phyloP scores from a whole-genome alignment of 148 eudicot genomes.

The Cornus suecica region DNA sequence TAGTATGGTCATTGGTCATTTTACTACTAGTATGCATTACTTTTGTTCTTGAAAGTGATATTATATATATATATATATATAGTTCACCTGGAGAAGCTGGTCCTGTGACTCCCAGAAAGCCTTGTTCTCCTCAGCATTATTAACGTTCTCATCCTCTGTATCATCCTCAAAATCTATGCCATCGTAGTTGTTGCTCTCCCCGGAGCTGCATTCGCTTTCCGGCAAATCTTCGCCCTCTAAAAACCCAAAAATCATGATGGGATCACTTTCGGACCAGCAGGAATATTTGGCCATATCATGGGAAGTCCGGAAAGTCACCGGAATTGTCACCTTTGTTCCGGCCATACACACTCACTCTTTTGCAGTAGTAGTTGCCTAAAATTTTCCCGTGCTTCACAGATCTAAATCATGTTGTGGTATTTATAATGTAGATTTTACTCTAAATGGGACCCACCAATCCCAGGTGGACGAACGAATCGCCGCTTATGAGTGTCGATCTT shows the following conservation, averaged over 20 bases:
- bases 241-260: conserved; percentile 27
- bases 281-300: neutral
- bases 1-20: no score
- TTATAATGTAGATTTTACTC: conserved; percentile 2
- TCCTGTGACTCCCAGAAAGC: conserved; percentile 31
- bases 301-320: neutral
- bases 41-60: no score
- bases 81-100: conserved; percentile 19
- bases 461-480: neutral
- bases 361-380: neutral
- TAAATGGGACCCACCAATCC: neutral
- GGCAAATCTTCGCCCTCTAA: conserved; percentile 19
- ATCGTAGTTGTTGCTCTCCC: neutral
- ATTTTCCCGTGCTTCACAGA: conserved; percentile 1
- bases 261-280: conserved; percentile 7
- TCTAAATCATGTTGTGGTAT: neutral
- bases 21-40: no score
- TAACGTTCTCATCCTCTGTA: conserved; percentile 4
- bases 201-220: neutral
- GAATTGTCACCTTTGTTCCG: conserved; percentile 1
- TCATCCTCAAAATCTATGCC: conserved; percentile 4
- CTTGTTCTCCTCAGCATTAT: conserved; percentile 19
- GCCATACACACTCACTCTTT: conserved; percentile 1
- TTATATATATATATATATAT: no score
- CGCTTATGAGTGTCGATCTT: neutral